These are phyloP conservation scores for Pleurotus tuber-regium DNA, from an alignment of 768 basidiomycete species.

Conservation along the genomic window DNA sequence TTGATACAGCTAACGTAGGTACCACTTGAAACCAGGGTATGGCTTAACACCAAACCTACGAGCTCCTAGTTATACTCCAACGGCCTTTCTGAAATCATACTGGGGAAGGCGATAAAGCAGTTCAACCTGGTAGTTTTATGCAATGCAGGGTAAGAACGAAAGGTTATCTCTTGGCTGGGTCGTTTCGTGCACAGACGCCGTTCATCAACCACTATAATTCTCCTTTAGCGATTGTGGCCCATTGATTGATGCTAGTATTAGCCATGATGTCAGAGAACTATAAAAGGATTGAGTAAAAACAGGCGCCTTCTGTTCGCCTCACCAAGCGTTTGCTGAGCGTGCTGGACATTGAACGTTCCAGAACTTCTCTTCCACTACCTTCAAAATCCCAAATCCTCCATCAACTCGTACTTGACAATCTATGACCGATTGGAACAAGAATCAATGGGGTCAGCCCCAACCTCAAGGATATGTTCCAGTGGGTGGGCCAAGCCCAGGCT, in stretches of 20 bases:
- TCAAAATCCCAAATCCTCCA: not conserved
- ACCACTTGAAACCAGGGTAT: no score
- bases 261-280: no score
- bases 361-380: not conserved
- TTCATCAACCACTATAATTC: no score
- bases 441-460: conserved; percentile 12
- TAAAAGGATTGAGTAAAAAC: no score
- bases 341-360: conserved; percentile 6
- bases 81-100: conserved; percentile 60
- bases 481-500: conserved; percentile 13
- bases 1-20: conserved; percentile 52
- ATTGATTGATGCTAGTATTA: no score
- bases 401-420: conserved; percentile 1
- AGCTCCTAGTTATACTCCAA: conserved; percentile 72
- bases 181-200: no score
- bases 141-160: no score
- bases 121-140: no score
- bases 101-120: conserved; percentile 72
- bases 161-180: no score
- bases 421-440: conserved; percentile 5
- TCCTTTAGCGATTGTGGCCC: no score
- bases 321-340: not conserved
- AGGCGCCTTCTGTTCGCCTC: conserved; percentile 1
- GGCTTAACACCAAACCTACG: no score
- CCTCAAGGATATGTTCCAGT: conserved; percentile 1